Base-by-base conservation (phyloP, 257 asterid genomes). In the Mitragyna speciosa region DNA sequence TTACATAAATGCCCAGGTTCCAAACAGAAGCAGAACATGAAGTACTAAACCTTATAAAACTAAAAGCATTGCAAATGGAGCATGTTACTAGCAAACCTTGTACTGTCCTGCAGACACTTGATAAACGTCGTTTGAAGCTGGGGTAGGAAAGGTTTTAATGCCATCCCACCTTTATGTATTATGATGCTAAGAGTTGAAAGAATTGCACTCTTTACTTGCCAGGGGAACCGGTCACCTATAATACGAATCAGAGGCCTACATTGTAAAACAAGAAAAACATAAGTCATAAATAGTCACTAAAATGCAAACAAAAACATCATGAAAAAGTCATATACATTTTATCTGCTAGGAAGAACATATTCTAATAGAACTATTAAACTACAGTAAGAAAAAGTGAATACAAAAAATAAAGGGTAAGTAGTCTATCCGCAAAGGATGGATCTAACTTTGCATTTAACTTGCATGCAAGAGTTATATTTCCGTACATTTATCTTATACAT, bases 121-220 rank as follows among this genome's bases (percentile, higher is more conserved):
- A 91, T 89, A 80, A 96, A 96, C 83, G 98, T 96, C 14, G 99
- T 96, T 81, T 96, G 99, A 86, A 96, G 98, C 89, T 96, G 99
- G 81, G 99, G 99, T 82, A 96, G 98, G 79, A 96, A 96, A 48
- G 99, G 99, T 89, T 94, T 96, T 59, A 96, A 92, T 70, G 97
- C 94, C 67, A 94, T 87, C 72, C 99, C 98, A 56, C 97, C 97
- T 83, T 94, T 96, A 84, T 88, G 96, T 84, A 96, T 94, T 69
- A 94, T 91, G 94, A 94, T 89, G 90, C 82, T 91, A 89, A 96
- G 87, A 73, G 99, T 96, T 7, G 99, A 91, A 48, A 96, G 91
- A 84, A 96, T 93, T 77, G 99, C 99, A 87, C 97, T 94, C 86
- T 96, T 96, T 76, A 96, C 98, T 94, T 96, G 98, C 99, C 99